Base-by-base conservation (phyloP, 1,284 basidiomycete genomes). In the Phylloboletellus chloephorus region DNA sequence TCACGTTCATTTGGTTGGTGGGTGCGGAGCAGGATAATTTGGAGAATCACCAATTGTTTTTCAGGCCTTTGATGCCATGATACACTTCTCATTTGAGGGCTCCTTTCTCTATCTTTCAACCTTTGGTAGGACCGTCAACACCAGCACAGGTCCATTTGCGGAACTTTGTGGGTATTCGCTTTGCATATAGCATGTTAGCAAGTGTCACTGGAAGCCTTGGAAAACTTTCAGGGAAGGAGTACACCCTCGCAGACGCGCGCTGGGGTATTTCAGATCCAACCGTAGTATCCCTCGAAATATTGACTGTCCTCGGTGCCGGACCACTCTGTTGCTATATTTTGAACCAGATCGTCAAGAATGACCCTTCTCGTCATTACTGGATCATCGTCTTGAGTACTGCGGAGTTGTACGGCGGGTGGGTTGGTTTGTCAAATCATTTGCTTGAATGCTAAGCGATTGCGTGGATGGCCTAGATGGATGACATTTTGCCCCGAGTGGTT, bases 401-500 rank as follows among this genome's bases (percentile, higher is more conserved):
- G 0, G 84, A 88, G 56, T 54, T 88, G 4, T 88, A 88, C 46
- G 86, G 84, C 55, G 83, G 83, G 78, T 84, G 41, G 30, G 73
- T 62, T 6, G n/a, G 12, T 29, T 23, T 25, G 13, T 44, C 36
- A 2, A 13, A 24, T 8, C 29, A 0, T 13, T 31, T 12, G 9
- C 7, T 10, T 20, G 26, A 21, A 3, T 20, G 13, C 8, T 28
- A 13, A 11, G 34, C 15, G 33, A 19, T 48, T 3, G 30, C 9
- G 6, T 26, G 26, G 12, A 31, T 31, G 11, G 28, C 17, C 21
- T 39, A 84, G 82, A 19, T 88, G 79, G 78, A 88, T 89, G 84
- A 89, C 84, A 3, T 88, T 88, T 64, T 80, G 78, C 54, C 87
- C 86, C 1, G 85, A 89, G 61, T 90, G 88, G 88, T 65, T 90